A percentile compares a stretch with the other conserved stretches of the same genome.
phyloP scores from a whole-genome alignment of 371 early-diverging fungal genomes.

The Rhizopus arrhizus region DNA sequence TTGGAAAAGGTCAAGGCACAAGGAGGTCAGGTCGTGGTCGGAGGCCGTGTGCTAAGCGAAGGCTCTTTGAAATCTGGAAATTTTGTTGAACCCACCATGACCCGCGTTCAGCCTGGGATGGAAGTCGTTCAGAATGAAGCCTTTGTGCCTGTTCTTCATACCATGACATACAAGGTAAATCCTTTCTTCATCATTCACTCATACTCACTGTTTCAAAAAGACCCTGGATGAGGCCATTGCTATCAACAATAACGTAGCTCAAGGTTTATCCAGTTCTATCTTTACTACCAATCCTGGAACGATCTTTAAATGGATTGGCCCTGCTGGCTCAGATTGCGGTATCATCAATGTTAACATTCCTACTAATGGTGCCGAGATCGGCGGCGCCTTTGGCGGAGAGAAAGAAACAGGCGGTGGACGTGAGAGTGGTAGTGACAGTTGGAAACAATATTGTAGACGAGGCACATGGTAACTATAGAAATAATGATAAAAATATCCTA shows the following conservation, averaged over 20 bases:
- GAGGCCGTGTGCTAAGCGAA: slow-evolving; percentile 75
- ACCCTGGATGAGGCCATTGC: slow-evolving; percentile 86
- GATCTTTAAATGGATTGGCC: slow-evolving; percentile 94
- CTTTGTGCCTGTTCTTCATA: slow-evolving; percentile 95
- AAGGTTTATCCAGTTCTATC: slow-evolving; percentile 88
- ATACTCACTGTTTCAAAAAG: slow-evolving; percentile 25
- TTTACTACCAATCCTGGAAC: slow-evolving; percentile 83
- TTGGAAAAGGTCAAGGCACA: slow-evolving; percentile 77
- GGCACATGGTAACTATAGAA: slow-evolving; percentile 57
- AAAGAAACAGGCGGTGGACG: slow-evolving; percentile 98
- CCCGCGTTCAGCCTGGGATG: slow-evolving; percentile 73
- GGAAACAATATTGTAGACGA: slow-evolving; percentile 90
- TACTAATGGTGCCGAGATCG: slow-evolving; percentile 97
- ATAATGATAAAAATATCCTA: slow-evolving; percentile 39
- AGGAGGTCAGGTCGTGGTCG: slow-evolving; percentile 87
- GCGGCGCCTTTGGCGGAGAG: slow-evolving; percentile 97
- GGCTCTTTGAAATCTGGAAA: slow-evolving; percentile 65
- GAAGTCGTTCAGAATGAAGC: slow-evolving; percentile 90
- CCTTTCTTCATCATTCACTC: neutral
- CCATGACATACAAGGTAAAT: slow-evolving; percentile 74
- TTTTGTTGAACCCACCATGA: slow-evolving; percentile 96
- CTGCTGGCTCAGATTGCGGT: slow-evolving; percentile 94
- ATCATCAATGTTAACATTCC: slow-evolving; percentile 98
- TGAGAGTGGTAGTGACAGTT: slow-evolving; percentile 91
- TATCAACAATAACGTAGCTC: slow-evolving; percentile 88